Evolutionary conservation across 116 monocot genomes (phyloP).

Genomic region (Cymodocea nodosa): DNA sequence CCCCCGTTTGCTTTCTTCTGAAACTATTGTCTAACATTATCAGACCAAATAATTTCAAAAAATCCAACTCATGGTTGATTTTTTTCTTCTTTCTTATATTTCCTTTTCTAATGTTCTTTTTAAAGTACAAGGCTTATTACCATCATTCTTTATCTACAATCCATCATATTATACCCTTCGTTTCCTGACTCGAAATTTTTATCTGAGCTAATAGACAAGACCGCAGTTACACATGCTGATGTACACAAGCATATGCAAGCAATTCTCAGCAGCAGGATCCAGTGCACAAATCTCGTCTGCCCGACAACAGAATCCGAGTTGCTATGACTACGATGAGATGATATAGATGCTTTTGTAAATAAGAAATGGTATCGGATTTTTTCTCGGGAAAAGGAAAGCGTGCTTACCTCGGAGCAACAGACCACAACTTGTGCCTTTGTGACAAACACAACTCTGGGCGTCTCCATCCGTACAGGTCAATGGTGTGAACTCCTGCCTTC

Average conservation of each 20-base stretch:
- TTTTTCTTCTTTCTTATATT: no score
- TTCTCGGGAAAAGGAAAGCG: background rate
- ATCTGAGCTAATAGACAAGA: conserved; percentile 27
- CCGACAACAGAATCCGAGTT: no score
- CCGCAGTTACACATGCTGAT: conserved; percentile 54
- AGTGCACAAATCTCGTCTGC: no score
- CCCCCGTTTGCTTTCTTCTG: no score
- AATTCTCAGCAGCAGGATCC: conserved; percentile 48
- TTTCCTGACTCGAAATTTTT: background rate
- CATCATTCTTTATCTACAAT: no score
- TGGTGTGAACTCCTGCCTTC: conserved; percentile 20
- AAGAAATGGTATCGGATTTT: background rate
- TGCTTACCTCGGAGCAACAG: conserved; percentile 62
- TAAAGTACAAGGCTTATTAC: no score
- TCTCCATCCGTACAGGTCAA: conserved; percentile 75
- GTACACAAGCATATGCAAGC: background rate
- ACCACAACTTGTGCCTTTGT: conserved; percentile 92
- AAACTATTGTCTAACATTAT: no score
- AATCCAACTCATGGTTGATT: no score
- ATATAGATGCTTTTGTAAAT: conserved; percentile 43
- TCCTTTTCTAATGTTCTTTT: no score
- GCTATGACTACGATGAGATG: conserved; percentile 78
- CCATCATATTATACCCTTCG: background rate
- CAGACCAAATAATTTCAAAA: no score
- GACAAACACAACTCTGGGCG: no score